phyloP scores from a whole-genome alignment of 2,329 filamentous ascomycete genomes.

The Neonectria punicea region DNA sequence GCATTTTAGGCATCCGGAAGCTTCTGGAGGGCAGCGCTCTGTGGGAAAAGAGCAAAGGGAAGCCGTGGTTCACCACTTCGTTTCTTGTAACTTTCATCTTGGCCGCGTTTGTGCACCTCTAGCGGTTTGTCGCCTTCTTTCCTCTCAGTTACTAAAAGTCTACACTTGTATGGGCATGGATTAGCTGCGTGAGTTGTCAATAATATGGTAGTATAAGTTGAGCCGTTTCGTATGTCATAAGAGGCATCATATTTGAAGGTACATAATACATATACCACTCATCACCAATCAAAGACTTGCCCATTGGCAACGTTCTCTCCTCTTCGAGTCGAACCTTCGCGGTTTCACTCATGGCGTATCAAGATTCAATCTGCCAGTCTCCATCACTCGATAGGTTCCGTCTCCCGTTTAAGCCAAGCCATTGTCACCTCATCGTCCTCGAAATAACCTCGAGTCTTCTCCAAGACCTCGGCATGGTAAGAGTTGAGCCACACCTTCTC shows the following conservation, averaged over 20 bases:
- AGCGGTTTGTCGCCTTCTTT: conserved; percentile 41
- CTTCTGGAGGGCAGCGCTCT: conserved; percentile 52
- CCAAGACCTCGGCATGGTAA: conserved; percentile 82
- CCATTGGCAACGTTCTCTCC: neutral
- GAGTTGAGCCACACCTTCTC: conserved; percentile 91
- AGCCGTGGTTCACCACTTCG: conserved; percentile 72
- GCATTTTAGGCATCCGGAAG: conserved; percentile 51
- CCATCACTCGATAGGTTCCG: conserved; percentile 64
- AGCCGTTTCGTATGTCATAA: neutral
- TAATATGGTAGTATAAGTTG: neutral
- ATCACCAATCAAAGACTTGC: neutral
- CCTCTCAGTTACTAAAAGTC: neutral
- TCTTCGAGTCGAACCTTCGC: neutral
- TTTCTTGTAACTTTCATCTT: conserved; percentile 80
- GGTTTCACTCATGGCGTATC: neutral
- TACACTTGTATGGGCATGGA: neutral
- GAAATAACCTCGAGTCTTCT: conserved; percentile 84
- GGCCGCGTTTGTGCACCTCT: conserved; percentile 63
- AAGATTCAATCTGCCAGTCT: neutral
- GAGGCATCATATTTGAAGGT: neutral
- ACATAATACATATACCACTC: neutral
- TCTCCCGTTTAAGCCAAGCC: conserved; percentile 89
- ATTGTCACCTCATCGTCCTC: conserved; percentile 75
- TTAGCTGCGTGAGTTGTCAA: neutral
- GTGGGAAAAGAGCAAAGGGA: conserved; percentile 62